Conservation (phyloP, 768 basidiomycete species). For the Candolleomyces eurysporus region DNA sequence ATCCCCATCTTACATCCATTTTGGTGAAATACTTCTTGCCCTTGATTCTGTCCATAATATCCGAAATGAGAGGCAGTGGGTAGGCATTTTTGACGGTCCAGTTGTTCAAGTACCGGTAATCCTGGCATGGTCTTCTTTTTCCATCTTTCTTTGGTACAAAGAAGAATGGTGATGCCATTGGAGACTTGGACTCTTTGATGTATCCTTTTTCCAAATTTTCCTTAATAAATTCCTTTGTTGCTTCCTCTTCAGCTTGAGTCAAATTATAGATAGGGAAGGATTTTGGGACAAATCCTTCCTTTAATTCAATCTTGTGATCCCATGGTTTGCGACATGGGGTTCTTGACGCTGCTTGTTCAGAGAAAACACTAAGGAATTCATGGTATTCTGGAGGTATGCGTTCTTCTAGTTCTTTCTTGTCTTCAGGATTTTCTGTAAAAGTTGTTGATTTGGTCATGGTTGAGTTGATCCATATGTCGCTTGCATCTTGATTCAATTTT, state of each 20-base stretch:
- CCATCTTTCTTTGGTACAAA: slow-evolving; percentile 13
- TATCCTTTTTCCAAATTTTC: slow-evolving; percentile 10
- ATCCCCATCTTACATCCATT: slow-evolving; percentile 21
- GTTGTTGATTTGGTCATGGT: neutral
- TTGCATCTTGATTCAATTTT: neutral
- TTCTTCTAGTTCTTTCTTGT: neutral
- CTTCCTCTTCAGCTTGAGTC: neutral
- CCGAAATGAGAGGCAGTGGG: slow-evolving; percentile 30
- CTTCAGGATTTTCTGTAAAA: neutral
- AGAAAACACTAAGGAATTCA: slow-evolving; percentile 7
- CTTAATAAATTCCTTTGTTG: neutral
- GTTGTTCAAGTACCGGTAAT: slow-evolving; percentile 34
- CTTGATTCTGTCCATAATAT: slow-evolving; percentile 24
- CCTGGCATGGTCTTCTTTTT: slow-evolving; percentile 20
- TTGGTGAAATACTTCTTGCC: slow-evolving; percentile 27
- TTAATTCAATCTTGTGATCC: slow-evolving; percentile 17
- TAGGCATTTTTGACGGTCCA: slow-evolving; percentile 33
- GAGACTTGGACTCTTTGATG: slow-evolving; percentile 8
- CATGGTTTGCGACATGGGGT: slow-evolving; percentile 7
- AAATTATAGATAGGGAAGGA: slow-evolving; percentile 7
- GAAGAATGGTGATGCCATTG: slow-evolving; percentile 6
- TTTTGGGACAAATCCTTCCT: slow-evolving; percentile 6
- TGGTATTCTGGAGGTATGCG: neutral
- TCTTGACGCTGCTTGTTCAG: slow-evolving; percentile 8
- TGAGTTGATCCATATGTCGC: neutral